Evolutionary conservation across 805 yeast species (phyloP).

Genomic region (Saturnispora sanitii): DNA sequence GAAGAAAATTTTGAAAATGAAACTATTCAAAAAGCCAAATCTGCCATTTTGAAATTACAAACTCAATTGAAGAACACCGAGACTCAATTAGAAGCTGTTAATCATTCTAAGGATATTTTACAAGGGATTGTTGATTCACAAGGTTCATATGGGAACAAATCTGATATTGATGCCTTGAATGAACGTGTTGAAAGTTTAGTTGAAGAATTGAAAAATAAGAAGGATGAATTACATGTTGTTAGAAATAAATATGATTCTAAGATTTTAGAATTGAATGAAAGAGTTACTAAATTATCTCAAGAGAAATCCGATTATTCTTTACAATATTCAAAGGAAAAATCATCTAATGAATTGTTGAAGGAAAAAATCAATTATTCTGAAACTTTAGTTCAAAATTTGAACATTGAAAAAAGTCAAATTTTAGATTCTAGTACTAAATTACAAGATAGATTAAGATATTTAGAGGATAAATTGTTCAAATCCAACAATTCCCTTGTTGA

Average conservation of each 20-base stretch:
- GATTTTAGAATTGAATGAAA: constrained; percentile 39
- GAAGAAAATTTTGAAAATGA: constrained; percentile 31
- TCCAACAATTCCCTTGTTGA: constrained; percentile 48
- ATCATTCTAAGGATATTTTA: constrained; percentile 63
- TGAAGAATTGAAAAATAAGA: constrained; percentile 25
- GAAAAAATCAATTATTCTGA: constrained; percentile 39
- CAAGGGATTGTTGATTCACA: constrained; percentile 28
- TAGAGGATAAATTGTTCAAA: constrained; percentile 39
- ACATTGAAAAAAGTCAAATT: constrained; percentile 38
- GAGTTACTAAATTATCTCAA: constrained; percentile 30
- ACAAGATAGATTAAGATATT: constrained; percentile 35
- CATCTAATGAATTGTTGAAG: constrained; percentile 42
- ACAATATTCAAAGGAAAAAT: constrained; percentile 43
- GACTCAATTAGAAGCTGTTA: constrained; percentile 41
- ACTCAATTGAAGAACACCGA: constrained; percentile 45
- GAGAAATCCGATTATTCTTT: constrained; percentile 27
- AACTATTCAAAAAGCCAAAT: constrained; percentile 39
- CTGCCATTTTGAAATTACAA: constrained; percentile 55
- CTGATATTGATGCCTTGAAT: constrained; percentile 14
- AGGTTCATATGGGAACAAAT: constrained; percentile 11
- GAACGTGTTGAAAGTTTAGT: constrained; percentile 21
- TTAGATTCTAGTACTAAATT: constrained; percentile 30
- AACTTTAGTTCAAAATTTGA: constrained; percentile 31
- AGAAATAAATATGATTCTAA: constrained; percentile 34
- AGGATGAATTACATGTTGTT: constrained; percentile 31